Conservation (phyloP, 768 basidiomycete species). For the Cystobasidium ongulense region DNA sequence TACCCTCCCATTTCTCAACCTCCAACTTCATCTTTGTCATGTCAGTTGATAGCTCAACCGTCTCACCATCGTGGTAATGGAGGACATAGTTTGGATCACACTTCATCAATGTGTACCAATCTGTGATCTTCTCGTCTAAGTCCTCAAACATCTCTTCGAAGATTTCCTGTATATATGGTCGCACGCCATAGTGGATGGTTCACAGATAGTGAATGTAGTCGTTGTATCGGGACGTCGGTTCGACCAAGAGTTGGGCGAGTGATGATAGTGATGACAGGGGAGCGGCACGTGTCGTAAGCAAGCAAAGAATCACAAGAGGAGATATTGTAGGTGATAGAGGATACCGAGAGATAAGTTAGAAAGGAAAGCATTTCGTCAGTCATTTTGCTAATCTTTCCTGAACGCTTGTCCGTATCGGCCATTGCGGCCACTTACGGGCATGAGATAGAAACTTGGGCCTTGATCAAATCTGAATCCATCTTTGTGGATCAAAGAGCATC, state of each 20-base stretch:
- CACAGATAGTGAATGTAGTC: not conserved
- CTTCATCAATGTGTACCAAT: constrained; percentile 47
- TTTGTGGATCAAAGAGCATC: constrained; percentile 47
- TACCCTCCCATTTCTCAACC: constrained; percentile 47
- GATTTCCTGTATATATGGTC: constrained; percentile 43
- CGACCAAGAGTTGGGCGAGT: not conserved
- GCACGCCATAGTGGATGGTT: constrained; percentile 42
- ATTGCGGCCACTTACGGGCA: not conserved
- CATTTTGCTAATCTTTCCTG: too few relatives aligned
- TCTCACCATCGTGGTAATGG: constrained; percentile 48
- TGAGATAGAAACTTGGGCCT: constrained; percentile 37
- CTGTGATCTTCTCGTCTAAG: constrained; percentile 44
- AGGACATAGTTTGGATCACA: constrained; percentile 49
- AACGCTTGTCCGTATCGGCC: too few relatives aligned
- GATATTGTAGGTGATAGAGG: not conserved
- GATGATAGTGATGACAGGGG: not conserved
- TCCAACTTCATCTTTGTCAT: constrained; percentile 45
- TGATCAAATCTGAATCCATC: constrained; percentile 49
- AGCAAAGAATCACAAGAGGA: not conserved
- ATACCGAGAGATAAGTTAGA: not conserved
- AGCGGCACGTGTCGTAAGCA: not conserved
- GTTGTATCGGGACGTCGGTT: not conserved
- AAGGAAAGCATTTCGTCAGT: not conserved
- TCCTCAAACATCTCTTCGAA: constrained; percentile 48
- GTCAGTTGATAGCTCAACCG: constrained; percentile 46